These are phyloP conservation scores for Diaporthe aspalathi DNA, from an alignment of 2,329 filamentous ascomycete genomes.

Conservation along the genomic window DNA sequence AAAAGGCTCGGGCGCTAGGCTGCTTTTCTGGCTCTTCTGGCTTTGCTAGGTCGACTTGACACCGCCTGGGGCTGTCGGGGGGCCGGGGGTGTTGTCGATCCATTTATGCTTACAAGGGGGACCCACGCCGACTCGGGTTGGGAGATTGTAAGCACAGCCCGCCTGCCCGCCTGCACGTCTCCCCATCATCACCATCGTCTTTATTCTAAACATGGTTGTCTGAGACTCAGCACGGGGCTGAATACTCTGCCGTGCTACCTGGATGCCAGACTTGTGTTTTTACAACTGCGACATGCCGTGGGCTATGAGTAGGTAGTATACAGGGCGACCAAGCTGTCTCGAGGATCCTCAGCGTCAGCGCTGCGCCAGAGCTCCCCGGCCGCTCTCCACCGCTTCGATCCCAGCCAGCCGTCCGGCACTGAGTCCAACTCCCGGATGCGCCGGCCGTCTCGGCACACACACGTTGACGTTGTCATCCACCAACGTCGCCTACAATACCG, in stretches of 20 bases:
- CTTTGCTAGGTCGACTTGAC: not conserved
- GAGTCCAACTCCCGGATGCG: not conserved
- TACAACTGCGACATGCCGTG: not conserved
- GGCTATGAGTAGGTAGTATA: too few relatives aligned
- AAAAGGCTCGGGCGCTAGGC: slow-evolving; percentile 21
- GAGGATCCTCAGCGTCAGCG: not conserved
- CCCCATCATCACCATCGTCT: not conserved
- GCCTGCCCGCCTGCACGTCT: too few relatives aligned
- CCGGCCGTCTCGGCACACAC: not conserved
- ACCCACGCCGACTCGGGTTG: not conserved
- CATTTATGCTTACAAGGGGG: not conserved
- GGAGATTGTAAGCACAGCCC: not conserved
- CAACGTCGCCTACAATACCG: not conserved
- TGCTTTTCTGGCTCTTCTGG: too few relatives aligned
- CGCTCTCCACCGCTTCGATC: not conserved
- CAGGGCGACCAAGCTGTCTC: not conserved
- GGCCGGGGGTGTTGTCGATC: not conserved
- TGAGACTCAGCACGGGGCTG: not conserved
- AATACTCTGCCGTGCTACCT: not conserved
- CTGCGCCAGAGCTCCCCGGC: not conserved
- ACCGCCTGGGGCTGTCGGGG: slow-evolving; percentile 16
- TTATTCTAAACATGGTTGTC: not conserved
- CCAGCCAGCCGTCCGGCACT: not conserved
- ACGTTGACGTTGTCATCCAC: not conserved
- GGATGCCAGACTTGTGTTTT: not conserved